Evolutionary conservation across 2,329 filamentous ascomycete genomes (phyloP).

Genomic region (Capronia epimyces): DNA sequence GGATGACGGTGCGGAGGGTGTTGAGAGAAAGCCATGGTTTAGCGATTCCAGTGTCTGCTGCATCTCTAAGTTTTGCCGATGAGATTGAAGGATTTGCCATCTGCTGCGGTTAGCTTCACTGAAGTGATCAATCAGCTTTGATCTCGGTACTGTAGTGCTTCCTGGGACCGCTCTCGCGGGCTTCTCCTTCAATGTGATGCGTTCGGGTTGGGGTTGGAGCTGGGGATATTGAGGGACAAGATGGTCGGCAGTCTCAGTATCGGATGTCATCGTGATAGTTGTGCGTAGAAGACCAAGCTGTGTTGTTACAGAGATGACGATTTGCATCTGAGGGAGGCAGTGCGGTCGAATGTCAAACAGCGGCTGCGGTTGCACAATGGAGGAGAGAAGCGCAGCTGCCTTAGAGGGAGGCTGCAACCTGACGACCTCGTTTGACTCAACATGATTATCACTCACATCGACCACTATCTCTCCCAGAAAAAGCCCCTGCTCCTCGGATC

Average conservation of each 20-base stretch:
- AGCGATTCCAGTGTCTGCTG: not conserved
- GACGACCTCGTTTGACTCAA: too few relatives aligned
- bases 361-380: conserved; percentile 1
- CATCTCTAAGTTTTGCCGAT: not conserved
- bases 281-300: conserved; percentile 1
- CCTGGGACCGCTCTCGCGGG: not conserved
- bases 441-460: not conserved
- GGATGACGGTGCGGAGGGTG: not conserved
- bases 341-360: not conserved
- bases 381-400: not conserved
- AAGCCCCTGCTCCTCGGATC: too few relatives aligned
- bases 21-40: not conserved
- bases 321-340: conserved; percentile 9
- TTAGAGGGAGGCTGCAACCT: not conserved
- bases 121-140: not conserved
- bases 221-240: conserved; percentile 3
- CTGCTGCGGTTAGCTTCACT: not conserved
- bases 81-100: not conserved
- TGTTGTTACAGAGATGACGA: conserved; percentile 3
- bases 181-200: not conserved
- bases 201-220: not conserved
- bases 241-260: not conserved
- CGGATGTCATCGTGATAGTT: conserved; percentile 3
- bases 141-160: not conserved
- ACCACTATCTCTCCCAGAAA: too few relatives aligned